Base-by-base conservation (phyloP, 2,329 filamentous ascomycete genomes). In the Penicillium sp. region DNA sequence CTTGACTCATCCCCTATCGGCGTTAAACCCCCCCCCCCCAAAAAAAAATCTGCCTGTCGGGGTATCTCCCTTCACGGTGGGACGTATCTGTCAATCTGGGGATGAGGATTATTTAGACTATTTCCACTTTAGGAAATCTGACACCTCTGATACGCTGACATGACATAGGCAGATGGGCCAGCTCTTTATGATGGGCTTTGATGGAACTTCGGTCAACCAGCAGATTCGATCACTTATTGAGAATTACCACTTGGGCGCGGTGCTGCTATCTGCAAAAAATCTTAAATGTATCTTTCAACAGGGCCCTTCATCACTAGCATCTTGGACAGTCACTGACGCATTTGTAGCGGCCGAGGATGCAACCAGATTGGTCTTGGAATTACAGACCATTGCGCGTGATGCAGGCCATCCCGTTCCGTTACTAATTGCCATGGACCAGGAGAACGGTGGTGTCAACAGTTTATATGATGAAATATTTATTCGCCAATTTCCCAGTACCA, bases 381-480 rank as follows among this genome's bases (percentile, higher is more conserved):
- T 99, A 43, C 94, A 99, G 75, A 92, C 87, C 48, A 93, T 96
- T 69, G 94, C 94, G 37, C 89, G 90, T 69, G 84, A 95, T 74
- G 89, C 93, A 57, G 93, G 93, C 20, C 93, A 97, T 73, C 88
- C 89, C 3, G 88, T 93, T 3, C 94, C 94, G 2, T 78, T 99
- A 18, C 81, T 95, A 53, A 97, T 99, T 66, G 92, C 89, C 38
- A 79, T 97, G 37, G 94, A 97, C 70, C 94, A 99, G 72, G 94
- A 99, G 74, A 97, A 99, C 85, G 94, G 94, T 61, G 92, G 93
- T 3, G 93, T 97, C 72, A 97, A 97, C 78, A 96, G 91, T 75
- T 82, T 97, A 2, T 97, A 95, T 69, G 93, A 97, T 72, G 92
- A 96, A 66, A 90, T 94, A 68, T 94, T 92, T 71, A 93, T 97